phyloP scores from a whole-genome alignment of 2,329 filamentous ascomycete species.

The Raffaelea ambrosiae region DNA sequence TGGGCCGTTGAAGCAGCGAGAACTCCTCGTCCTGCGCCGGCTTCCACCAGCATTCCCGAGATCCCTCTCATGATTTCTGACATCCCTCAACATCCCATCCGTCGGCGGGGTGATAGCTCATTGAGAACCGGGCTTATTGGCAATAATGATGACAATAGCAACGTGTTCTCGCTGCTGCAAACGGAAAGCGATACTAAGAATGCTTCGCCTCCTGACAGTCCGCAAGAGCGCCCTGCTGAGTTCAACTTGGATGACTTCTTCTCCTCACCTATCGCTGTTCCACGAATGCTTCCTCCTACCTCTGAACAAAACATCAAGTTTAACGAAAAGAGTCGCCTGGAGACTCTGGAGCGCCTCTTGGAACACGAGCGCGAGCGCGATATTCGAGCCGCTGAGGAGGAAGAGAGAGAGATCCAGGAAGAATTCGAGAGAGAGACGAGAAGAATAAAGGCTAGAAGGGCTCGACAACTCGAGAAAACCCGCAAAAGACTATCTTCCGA shows the following conservation, averaged over 20 bases:
- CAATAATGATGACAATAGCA: conserved; percentile 25
- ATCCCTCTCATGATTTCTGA: background rate
- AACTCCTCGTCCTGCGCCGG: conserved; percentile 22
- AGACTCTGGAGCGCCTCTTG: conserved; percentile 5
- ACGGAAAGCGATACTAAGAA: conserved; percentile 5
- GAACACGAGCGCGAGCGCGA: conserved; percentile 6
- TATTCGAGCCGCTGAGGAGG: background rate
- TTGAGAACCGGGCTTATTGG: background rate
- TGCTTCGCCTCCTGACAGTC: background rate
- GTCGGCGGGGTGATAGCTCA: too few relatives aligned
- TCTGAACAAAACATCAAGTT: conserved; percentile 8
- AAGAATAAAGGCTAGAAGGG: background rate
- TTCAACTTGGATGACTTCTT: conserved; percentile 33
- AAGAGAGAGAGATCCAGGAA: too few relatives aligned
- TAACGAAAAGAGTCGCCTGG: conserved; percentile 8
- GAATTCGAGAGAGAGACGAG: background rate
- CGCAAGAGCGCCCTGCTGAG: background rate
- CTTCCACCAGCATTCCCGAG: background rate
- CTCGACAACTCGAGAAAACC: background rate
- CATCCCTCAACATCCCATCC: background rate
- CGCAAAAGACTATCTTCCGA: too few relatives aligned
- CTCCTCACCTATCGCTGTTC: conserved; percentile 42
- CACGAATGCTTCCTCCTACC: conserved; percentile 17
- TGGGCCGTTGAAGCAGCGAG: conserved; percentile 51
- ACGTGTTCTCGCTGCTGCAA: conserved; percentile 38